Base-by-base conservation (phyloP, 176 grass and related monocot species). In the Oryza brachyantha region DNA sequence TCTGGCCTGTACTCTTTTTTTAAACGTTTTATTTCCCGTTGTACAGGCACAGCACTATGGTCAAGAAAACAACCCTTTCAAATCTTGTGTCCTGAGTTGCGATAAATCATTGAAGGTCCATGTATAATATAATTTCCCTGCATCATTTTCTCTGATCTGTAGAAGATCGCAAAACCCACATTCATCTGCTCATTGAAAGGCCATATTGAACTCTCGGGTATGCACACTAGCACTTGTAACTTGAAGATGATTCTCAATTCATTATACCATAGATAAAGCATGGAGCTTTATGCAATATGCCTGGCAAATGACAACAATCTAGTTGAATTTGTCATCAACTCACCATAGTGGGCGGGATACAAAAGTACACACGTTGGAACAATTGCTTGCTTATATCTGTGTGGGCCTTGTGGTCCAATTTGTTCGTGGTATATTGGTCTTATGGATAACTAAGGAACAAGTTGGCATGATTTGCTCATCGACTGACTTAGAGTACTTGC, bases 201-300 rank as follows among this genome's bases (percentile, higher is more conserved):
- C 54, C 10, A 52, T 79, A 21, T 38, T 34, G 68, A 78, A 21
- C 40, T 17, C 21, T 52, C 46, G 19, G 17, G 17, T 8, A 21
- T 52, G 46, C 46, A 13, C 81, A 42, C 28, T 3, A 8, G 42
- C 75, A 55, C 50, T 29, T 27, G n/a, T 64, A 40, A 78, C 43
- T 78, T 78, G 57, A 72, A 72, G 60, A 64, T 72, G 40, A 35
- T 40, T 34, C 67, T 36, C 10, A 58, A 69, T 58, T 79, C 37
- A 46, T 52, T 35, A 36, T 21, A 27, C 35, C 39, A 22, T 69
- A 21, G 29, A 64, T 78, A 26, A 28, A 58, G 8, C 63, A 68
- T 68, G 64, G 7, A 14, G 41, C 35, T 43, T 55, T 22, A 13
- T 28, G 1, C 13, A 27, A 62, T 29, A 76, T 38, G 5, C n/a